Conservation (phyloP, 1,139 yeast species). For the Kazachstania sp. region DNA sequence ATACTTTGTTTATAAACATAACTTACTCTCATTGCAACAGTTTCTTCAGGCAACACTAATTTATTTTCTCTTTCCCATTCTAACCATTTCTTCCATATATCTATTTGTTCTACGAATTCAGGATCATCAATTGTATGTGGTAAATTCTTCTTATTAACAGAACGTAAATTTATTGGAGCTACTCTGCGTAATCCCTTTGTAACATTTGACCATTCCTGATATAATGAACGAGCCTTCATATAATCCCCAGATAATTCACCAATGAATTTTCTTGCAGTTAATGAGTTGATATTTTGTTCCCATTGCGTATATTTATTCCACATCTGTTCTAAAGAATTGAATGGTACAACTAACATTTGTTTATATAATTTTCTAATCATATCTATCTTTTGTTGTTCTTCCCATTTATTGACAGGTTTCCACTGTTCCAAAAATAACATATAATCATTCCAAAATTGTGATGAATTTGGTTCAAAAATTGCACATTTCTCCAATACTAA, state of each 20-base stretch:
- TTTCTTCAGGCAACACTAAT: slow-evolving; percentile 46
- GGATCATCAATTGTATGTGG: slow-evolving; percentile 31
- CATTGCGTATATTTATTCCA: slow-evolving; percentile 80
- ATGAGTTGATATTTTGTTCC: slow-evolving; percentile 67
- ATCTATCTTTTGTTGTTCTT: slow-evolving; percentile 75
- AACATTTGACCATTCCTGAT: slow-evolving; percentile 58
- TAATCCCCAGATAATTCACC: slow-evolving; percentile 80
- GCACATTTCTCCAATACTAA: slow-evolving; percentile 65
- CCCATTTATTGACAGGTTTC: slow-evolving; percentile 79
- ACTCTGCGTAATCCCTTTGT: slow-evolving; percentile 41
- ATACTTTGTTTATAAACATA: slow-evolving; percentile 70
- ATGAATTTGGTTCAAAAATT: slow-evolving; percentile 68
- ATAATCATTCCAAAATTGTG: slow-evolving; percentile 74
- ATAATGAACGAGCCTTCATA: slow-evolving; percentile 79
- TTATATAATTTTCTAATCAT: slow-evolving; percentile 68
- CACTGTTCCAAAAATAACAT: slow-evolving; percentile 69
- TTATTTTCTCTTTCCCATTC: slow-evolving; percentile 70
- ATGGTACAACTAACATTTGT: slow-evolving; percentile 61
- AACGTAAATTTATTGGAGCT: slow-evolving; percentile 24
- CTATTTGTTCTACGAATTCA: slow-evolving; percentile 34
- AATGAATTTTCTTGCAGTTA: slow-evolving; percentile 78
- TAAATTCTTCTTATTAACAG: slow-evolving; percentile 35
- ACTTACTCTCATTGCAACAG: slow-evolving; percentile 51
- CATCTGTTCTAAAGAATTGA: slow-evolving; percentile 60
- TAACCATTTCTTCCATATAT: slow-evolving; percentile 68